Percentiles rank a stretch among this genome's conserved stretches.
Conservation (phyloP, 805 yeast species). For the Hanseniaspora hatyaiensis region DNA sequence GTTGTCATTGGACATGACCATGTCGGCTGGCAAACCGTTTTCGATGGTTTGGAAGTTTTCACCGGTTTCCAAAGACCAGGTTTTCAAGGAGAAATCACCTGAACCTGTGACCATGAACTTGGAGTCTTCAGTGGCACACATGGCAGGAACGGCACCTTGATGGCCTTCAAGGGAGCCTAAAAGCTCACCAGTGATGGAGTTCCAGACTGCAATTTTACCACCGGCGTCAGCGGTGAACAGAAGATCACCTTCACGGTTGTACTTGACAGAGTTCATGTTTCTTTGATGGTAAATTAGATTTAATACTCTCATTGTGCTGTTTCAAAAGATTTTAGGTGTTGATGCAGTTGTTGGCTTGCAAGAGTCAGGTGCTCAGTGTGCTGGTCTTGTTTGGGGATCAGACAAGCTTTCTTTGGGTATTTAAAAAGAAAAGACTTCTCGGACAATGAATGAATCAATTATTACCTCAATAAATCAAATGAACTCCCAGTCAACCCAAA, state of each 20-base stretch:
- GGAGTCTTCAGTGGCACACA: slow-evolving; percentile 70
- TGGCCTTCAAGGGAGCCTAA: slow-evolving; percentile 85
- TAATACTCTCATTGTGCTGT: slow-evolving; percentile 47
- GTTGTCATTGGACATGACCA: slow-evolving; percentile 70
- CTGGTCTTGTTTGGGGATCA: too few species aligned
- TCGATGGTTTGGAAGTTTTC: slow-evolving; percentile 60
- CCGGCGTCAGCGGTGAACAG: slow-evolving; percentile 89
- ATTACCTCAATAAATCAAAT: too few species aligned
- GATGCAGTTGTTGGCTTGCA: too few species aligned
- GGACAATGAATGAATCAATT: too few species aligned
- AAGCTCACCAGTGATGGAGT: slow-evolving; percentile 89
- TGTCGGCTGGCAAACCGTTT: slow-evolving; percentile 65
- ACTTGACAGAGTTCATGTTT: slow-evolving; percentile 91
- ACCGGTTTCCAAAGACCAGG: slow-evolving; percentile 79
- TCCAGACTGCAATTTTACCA: slow-evolving; percentile 83
- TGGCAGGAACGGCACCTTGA: slow-evolving; percentile 88
- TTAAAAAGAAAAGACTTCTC: too few species aligned
- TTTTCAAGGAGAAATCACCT: slow-evolving; percentile 73
- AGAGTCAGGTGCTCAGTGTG: not conserved
- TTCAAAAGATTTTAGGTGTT: not conserved
- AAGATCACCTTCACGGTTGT: slow-evolving; percentile 89
- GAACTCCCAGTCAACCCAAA: too few species aligned
- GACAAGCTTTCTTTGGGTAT: too few species aligned
- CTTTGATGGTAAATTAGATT: slow-evolving; percentile 91
- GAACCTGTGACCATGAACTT: slow-evolving; percentile 71